Evolutionary conservation across 2,329 filamentous ascomycete species (phyloP).

Genomic region (Chaetothyriales sp.): DNA sequence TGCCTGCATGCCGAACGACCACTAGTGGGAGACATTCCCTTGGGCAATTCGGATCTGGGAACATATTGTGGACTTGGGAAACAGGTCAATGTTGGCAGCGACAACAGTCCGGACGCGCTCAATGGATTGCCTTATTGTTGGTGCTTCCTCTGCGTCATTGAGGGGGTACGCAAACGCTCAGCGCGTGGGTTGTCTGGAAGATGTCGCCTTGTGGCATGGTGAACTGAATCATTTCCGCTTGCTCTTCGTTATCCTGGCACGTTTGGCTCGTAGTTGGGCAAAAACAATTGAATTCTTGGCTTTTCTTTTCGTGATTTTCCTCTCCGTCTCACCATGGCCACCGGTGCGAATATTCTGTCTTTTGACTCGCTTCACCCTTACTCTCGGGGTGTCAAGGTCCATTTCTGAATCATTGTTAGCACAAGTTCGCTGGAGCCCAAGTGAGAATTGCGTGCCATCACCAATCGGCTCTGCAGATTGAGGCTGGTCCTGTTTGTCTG

Average conservation of each 20-base stretch:
- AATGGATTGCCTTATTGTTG: too few species aligned
- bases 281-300: slow-evolving; percentile 3
- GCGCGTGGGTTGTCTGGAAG: too few species aligned
- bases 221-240: neutral
- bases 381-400: slow-evolving; percentile 10
- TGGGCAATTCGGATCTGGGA: too few species aligned
- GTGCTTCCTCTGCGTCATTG: too few species aligned
- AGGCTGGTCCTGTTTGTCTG: slow-evolving; percentile 27
- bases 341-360: slow-evolving; percentile 1
- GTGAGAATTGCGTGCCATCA: slow-evolving; percentile 4
- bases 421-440: neutral
- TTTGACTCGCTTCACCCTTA: slow-evolving; percentile 6
- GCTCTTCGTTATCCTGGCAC: neutral
- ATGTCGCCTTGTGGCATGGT: too few species aligned
- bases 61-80: too few species aligned
- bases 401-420: slow-evolving; percentile 6
- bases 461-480: slow-evolving; percentile 28
- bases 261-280: neutral
- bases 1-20: too few species aligned
- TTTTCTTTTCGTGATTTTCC: slow-evolving; percentile 3
- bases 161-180: too few species aligned
- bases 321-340: slow-evolving; percentile 1
- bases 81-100: too few species aligned
- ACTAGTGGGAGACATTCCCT: too few species aligned
- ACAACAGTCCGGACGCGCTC: too few species aligned